Percentiles rank a stretch among this genome's conserved stretches.
Evolutionary conservation across 2,329 filamentous ascomycete genomes (phyloP).

Genomic region (Fonsecaea multimorphosa): DNA sequence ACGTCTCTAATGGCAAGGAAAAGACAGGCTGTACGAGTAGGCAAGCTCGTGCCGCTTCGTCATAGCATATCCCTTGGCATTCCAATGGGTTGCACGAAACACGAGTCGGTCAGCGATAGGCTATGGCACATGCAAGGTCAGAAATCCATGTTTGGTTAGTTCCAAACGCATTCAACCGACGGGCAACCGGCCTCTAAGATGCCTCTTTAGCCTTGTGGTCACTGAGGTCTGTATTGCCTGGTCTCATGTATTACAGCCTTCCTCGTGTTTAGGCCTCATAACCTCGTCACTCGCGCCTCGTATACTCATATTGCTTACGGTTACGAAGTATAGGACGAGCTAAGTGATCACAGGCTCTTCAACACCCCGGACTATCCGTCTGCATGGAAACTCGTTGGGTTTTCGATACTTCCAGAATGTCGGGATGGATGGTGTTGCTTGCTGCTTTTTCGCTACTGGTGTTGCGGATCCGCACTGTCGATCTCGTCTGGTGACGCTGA

Average conservation of each 20-base stretch:
- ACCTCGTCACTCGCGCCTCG: too few relatives aligned
- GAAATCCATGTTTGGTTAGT: neutral
- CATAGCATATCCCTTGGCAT: neutral
- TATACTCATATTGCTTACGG: neutral
- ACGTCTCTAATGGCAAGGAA: neutral
- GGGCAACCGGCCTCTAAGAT: conserved; percentile 10
- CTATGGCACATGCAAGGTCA: neutral
- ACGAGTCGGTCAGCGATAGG: conserved; percentile 6
- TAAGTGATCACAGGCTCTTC: neutral
- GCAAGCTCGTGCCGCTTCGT: neutral
- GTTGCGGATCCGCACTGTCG: conserved; percentile 26
- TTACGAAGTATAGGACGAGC: neutral
- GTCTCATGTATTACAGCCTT: neutral
- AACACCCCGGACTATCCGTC: neutral
- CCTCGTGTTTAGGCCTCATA: too few relatives aligned
- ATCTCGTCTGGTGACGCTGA: conserved; percentile 19
- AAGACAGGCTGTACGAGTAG: neutral
- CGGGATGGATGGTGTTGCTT: conserved; percentile 3
- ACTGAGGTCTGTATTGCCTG: neutral
- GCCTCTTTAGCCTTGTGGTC: conserved; percentile 7
- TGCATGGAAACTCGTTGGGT: conserved; percentile 8
- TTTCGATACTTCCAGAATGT: too few relatives aligned
- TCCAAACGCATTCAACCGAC: neutral
- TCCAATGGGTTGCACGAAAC: neutral
- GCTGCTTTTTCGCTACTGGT: conserved; percentile 9